Evolutionary conservation across 2,329 filamentous ascomycete species (phyloP).

Genomic region (Proliferodiscus dingleyae): DNA sequence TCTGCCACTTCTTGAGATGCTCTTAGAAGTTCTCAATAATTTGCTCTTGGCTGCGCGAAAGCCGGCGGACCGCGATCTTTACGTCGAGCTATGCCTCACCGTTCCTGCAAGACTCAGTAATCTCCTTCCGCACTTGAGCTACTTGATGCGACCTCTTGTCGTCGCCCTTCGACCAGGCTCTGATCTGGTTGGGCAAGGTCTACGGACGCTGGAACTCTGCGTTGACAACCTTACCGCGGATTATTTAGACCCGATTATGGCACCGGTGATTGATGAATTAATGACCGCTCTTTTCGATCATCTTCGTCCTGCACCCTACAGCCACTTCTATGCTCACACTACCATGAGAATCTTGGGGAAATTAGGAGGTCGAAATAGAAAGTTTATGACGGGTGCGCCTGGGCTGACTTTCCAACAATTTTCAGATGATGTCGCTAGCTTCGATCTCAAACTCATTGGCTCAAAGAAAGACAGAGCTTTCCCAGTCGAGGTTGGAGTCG

Average conservation of each 20-base stretch:
- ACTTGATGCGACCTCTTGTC: slow-evolving; percentile 95
- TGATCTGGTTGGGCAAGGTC: slow-evolving; percentile 88
- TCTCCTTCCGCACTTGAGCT: slow-evolving; percentile 88
- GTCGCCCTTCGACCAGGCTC: slow-evolving; percentile 87
- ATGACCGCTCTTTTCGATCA: slow-evolving; percentile 98
- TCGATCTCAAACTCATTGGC: slow-evolving; percentile 84
- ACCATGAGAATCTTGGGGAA: slow-evolving; percentile 97
- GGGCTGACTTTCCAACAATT: slow-evolving; percentile 79
- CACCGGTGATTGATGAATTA: slow-evolving; percentile 94
- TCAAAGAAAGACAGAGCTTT: slow-evolving; percentile 87
- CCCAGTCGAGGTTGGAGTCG: slow-evolving; percentile 78
- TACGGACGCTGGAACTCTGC: slow-evolving; percentile 90
- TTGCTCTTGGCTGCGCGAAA: slow-evolving; percentile 86
- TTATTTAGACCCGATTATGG: slow-evolving; percentile 98
- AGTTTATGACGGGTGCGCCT: slow-evolving; percentile 87
- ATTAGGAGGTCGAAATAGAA: slow-evolving; percentile 88
- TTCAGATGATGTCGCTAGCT: slow-evolving; percentile 81
- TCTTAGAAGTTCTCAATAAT: slow-evolving; percentile 95
- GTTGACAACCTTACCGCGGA: slow-evolving; percentile 98
- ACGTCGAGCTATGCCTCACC: slow-evolving; percentile 93
- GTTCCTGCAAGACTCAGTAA: slow-evolving; percentile 94
- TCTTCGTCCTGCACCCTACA: slow-evolving; percentile 87
- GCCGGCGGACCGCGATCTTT: slow-evolving; percentile 85
- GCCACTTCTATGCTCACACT: slow-evolving; percentile 95
- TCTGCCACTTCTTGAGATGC: slow-evolving; percentile 90